Evolutionary conservation across 2,329 filamentous ascomycete genomes (phyloP).

Genomic region (Boeremia exigua): DNA sequence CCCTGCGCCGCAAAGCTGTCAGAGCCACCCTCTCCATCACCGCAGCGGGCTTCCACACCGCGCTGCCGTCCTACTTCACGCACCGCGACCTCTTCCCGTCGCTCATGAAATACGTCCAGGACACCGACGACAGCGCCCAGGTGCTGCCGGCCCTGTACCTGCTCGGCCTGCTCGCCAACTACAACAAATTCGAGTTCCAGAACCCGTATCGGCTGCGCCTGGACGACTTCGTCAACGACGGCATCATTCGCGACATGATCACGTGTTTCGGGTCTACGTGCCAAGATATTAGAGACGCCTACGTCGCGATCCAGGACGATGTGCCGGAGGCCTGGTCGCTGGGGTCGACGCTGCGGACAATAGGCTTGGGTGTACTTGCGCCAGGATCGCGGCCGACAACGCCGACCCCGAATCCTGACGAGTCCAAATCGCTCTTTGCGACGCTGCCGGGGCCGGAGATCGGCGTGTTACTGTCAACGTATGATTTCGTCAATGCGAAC

Average conservation of each 20-base stretch:
- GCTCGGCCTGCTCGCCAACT: constrained; percentile 88
- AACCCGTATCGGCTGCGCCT: constrained; percentile 93
- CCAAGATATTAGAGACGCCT: constrained; percentile 70
- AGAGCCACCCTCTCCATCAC: constrained; percentile 82
- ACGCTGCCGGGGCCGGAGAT: constrained; percentile 81
- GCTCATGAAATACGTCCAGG: constrained; percentile 92
- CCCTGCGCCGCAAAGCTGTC: constrained; percentile 79
- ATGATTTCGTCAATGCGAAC: constrained; percentile 93
- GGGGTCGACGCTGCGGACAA: constrained; percentile 78
- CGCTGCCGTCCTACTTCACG: constrained; percentile 91
- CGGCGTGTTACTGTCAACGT: constrained; percentile 80
- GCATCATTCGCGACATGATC: constrained; percentile 82
- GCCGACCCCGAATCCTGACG: constrained; percentile 73
- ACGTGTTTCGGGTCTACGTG: constrained; percentile 77
- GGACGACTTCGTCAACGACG: constrained; percentile 94
- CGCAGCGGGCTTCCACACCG: constrained; percentile 94
- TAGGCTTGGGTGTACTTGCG: constrained; percentile 80
- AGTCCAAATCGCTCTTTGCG: constrained; percentile 80
- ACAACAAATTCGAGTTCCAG: constrained; percentile 99
- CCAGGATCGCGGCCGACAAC: constrained; percentile 68
- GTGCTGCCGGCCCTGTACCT: constrained; percentile 77
- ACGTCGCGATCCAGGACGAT: constrained; percentile 88
- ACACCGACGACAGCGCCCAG: constrained; percentile 69
- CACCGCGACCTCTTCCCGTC: constrained; percentile 93
- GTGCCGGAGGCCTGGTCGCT: constrained; percentile 88